Conservation (phyloP, 257 asterid genomes). For the Solanum microdontum region DNA sequence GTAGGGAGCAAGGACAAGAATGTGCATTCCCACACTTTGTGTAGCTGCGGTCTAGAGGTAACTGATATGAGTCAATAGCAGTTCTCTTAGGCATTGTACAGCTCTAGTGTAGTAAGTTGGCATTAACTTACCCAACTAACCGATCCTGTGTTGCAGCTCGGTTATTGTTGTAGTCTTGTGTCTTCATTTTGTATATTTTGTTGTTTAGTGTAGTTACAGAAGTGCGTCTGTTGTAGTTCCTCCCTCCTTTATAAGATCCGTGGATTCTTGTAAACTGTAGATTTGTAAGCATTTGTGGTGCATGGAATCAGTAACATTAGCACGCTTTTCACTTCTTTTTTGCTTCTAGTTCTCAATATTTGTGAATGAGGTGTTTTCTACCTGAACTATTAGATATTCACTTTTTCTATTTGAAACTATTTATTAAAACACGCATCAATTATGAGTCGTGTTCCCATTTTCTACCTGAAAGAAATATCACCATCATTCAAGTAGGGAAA, state of each 20-base stretch:
- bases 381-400: neutral
- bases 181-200: slow-evolving; percentile 4
- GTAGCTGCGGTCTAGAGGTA: slow-evolving; percentile 4
- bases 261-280: neutral
- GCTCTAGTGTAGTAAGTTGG: slow-evolving; percentile 3
- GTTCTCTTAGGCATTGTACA: slow-evolving; percentile 7
- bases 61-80: neutral
- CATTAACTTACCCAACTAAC: neutral
- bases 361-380: neutral
- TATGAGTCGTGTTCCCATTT: neutral
- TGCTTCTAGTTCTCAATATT: neutral
- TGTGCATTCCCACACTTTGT: slow-evolving; percentile 3
- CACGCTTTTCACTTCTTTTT: neutral
- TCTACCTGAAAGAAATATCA: neutral
- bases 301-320: neutral
- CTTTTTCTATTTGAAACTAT: neutral
- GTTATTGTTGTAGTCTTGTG: neutral
- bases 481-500: neutral
- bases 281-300: neutral
- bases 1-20: neutral
- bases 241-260: neutral
- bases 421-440: neutral
- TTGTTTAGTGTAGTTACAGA: neutral
- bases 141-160: neutral
- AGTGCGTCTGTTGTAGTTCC: neutral